phyloP scores from a whole-genome alignment of 257 asterid genomes.

The Gentiana macrophylla region DNA sequence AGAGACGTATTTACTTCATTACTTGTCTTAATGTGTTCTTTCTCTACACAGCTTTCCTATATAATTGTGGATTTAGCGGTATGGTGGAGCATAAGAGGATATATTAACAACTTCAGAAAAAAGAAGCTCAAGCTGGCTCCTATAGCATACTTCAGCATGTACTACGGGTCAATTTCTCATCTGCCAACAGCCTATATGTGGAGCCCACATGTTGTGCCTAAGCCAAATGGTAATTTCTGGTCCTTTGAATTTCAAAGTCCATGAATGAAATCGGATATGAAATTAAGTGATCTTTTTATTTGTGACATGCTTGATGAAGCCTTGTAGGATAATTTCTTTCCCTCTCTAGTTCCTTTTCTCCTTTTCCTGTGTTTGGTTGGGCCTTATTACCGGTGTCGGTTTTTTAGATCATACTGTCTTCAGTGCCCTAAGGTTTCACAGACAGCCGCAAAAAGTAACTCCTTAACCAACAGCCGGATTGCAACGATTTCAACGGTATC shows the following conservation, averaged over 20 bases:
- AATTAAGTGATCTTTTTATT: background rate
- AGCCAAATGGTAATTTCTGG: slow-evolving; percentile 66
- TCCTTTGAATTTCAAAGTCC: background rate
- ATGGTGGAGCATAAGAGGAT: slow-evolving; percentile 99
- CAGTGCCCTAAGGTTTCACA: no score
- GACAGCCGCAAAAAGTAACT: no score
- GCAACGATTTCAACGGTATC: no score
- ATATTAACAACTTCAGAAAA: slow-evolving; percentile 83
- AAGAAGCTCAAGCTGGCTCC: slow-evolving; percentile 88
- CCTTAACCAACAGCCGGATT: no score
- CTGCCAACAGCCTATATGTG: slow-evolving; percentile 99
- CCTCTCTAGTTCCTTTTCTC: background rate
- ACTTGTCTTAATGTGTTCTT: slow-evolving; percentile 6
- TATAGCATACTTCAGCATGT: slow-evolving; percentile 89
- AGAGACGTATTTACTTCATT: background rate
- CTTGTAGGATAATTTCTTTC: background rate
- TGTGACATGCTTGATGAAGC: background rate
- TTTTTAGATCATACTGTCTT: no score
- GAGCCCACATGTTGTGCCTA: slow-evolving; percentile 93
- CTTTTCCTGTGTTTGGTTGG: background rate
- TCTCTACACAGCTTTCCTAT: slow-evolving; percentile 67
- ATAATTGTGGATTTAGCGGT: slow-evolving; percentile 87
- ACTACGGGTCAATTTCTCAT: slow-evolving; percentile 91
- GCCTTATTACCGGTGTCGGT: no score
- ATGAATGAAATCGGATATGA: background rate